Evolutionary conservation across 441 rosid species (phyloP).

Genomic region (Jatropha podagrica): DNA sequence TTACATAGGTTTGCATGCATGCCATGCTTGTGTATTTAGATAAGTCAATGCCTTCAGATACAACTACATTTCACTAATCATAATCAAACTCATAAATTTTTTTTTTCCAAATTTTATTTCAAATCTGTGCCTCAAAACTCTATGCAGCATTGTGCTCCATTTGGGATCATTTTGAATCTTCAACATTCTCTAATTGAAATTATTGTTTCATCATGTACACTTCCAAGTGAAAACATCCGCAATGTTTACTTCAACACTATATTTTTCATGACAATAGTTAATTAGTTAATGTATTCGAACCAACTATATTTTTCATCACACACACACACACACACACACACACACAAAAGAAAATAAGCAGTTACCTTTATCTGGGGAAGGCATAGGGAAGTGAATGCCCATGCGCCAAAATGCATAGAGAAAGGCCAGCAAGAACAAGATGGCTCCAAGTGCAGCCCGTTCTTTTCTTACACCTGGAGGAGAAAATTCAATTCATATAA

Average conservation of each 20-base stretch:
- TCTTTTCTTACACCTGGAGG: slow-evolving; percentile 81
- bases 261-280: slow-evolving; percentile 3
- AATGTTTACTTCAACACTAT: background rate
- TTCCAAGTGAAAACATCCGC: background rate
- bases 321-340: no score
- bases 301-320: no score
- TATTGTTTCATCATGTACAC: background rate
- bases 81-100: background rate
- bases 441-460: slow-evolving; percentile 91
- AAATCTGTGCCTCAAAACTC: background rate
- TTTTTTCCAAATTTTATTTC: background rate
- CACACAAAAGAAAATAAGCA: slow-evolving; percentile 12
- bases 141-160: background rate
- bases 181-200: background rate
- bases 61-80: background rate
- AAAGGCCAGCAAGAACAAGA: slow-evolving; percentile 83
- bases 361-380: slow-evolving; percentile 88
- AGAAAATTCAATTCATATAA: background rate
- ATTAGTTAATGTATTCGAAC: background rate
- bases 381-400: slow-evolving; percentile 99
- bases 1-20: background rate
- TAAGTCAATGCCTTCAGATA: background rate
- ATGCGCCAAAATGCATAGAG: slow-evolving; percentile 99
- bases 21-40: background rate
- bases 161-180: background rate